A percentile compares a stretch with the other conserved stretches of the same genome.
Evolutionary conservation across 129 eudicot genomes (phyloP).

Genomic region (Tagetes erecta): DNA sequence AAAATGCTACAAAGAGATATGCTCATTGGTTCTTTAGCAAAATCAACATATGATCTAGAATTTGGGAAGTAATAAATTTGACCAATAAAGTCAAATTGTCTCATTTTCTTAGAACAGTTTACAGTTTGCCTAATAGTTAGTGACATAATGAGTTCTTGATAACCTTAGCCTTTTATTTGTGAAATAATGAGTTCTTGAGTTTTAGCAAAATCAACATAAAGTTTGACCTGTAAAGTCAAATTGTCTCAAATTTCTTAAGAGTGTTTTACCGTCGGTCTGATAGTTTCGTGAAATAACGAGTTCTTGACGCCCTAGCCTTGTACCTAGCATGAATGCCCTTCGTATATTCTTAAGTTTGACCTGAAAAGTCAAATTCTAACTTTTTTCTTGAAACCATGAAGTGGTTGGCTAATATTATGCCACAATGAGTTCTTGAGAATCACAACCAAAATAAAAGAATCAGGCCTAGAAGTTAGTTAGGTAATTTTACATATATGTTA

Average conservation of each 20-base stretch:
- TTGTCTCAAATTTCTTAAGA: neutral
- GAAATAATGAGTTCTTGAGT: no score
- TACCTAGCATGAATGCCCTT: constrained; percentile 6
- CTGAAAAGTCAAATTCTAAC: neutral
- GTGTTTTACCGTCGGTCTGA: neutral
- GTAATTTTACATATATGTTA: neutral
- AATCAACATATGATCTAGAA: neutral
- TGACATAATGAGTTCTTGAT: constrained; percentile 4
- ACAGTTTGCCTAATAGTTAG: neutral
- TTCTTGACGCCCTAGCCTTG: constrained; percentile 20
- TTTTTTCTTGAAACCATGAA: neutral
- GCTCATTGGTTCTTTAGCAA: neutral
- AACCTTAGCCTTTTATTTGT: neutral
- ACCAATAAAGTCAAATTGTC: constrained; percentile 8
- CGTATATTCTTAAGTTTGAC: neutral
- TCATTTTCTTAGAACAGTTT: neutral
- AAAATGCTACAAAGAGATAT: neutral
- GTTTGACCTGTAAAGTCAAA: constrained; percentile 19
- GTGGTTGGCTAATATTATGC: neutral
- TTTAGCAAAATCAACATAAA: neutral
- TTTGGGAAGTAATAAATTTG: constrained; percentile 10
- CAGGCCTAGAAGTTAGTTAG: neutral
- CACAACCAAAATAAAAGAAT: neutral
- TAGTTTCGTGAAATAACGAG: neutral
- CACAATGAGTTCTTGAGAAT: neutral